Conservation (phyloP, 257 asterid species). For the Solanum pennellii region DNA sequence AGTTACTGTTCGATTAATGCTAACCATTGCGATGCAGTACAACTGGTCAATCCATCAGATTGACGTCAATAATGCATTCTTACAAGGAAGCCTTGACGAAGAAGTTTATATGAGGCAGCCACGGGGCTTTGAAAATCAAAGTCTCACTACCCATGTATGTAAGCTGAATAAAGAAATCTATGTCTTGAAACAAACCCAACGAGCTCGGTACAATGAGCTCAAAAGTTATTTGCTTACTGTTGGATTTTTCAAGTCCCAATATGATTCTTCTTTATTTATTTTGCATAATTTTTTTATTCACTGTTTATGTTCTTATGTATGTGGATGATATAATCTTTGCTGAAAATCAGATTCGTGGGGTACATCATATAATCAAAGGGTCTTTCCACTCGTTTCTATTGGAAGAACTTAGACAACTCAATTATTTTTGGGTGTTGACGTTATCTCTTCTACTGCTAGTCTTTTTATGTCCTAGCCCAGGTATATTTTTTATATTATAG, state of each 20-base stretch:
- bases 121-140: not conserved
- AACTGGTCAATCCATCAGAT: no score
- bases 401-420: not conserved
- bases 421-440: not conserved
- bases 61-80: not conserved
- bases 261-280: no score
- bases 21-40: not conserved
- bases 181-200: not conserved
- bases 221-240: not conserved
- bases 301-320: not conserved
- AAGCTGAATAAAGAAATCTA: no score
- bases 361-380: not conserved
- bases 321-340: not conserved
- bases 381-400: not conserved
- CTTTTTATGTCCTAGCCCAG: no score
- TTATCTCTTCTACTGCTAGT: not conserved
- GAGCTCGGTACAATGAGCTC: not conserved
- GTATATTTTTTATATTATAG: no score
- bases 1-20: no score
- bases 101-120: not conserved
- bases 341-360: not conserved
- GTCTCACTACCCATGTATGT: not conserved
- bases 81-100: not conserved
- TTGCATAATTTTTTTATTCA: not conserved
- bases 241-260: not conserved